Evolutionary conservation across 257 asterid genomes (phyloP), one percentile per base, ranked within the genome.

Genomic region (Solanum infundibuliforme): DNA sequence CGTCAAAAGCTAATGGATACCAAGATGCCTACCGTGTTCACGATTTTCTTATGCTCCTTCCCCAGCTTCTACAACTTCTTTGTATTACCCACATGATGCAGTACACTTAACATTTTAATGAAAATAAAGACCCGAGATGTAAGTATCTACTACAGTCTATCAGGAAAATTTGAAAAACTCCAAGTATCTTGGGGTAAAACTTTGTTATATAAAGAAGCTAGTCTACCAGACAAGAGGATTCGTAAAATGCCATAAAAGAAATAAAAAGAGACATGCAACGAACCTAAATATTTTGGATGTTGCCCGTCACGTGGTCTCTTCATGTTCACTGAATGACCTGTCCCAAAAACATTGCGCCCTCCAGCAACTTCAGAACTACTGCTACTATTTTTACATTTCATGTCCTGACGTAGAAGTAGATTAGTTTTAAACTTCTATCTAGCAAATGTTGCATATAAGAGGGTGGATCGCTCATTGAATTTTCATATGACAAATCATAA

Each of bases 211-310:
- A 23, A 52, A 27, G 86, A 77, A 55, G 69, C 48, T 20, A 21
- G 35, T 66, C 29, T 46, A 32, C 71, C n/a, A 76, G 69, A 73
- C 20, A 21, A 6, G 18, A 34, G 84, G n/a, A 55, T 73, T 69
- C 11, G 34, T 31, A 32, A 34, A 86, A 41, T 39, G 62, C 16
- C 41, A 58, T 60, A 75, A 34, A 36, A 21, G 25, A 34, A 14
- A 38, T 8, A 60, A 16, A 36, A 73, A n/a, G 55, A 79, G n/a
- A 39, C 34, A 20, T 25, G 75, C 21, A 8, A 84, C 89, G 36
- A 84, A 95, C 98, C 98, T 89, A 94, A 69, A 86, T 92, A 69
- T 75, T 91, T 92, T 58, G 89, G 92, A 88, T 88, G 85, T 76
- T 86, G 92, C 69, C 89, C 95, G 38, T 90, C 95, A 20, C 87